Conservation (phyloP, 305 asterid genomes). For the Caryopteris hybrid region DNA sequence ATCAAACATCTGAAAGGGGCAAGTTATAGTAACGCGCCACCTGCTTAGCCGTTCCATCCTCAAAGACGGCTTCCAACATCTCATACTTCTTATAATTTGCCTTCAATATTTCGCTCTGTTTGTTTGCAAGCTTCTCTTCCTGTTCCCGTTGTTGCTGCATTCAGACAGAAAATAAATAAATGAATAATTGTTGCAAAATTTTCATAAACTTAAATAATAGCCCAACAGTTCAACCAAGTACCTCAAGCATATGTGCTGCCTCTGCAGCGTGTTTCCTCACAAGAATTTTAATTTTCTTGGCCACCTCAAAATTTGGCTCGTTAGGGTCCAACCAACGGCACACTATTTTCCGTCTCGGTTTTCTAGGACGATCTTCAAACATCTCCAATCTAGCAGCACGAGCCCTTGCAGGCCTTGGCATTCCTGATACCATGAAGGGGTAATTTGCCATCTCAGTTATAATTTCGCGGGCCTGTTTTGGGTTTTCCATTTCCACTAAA, state of each 20-base stretch:
- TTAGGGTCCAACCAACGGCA: constrained; percentile 55
- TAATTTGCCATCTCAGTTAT: constrained; percentile 27
- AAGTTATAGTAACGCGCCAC: constrained; percentile 33
- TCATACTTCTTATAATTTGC: constrained; percentile 38
- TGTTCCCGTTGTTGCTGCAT: constrained; percentile 37
- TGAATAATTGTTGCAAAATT: background rate
- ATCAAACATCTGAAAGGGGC: constrained; percentile 25
- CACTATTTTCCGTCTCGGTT: constrained; percentile 45
- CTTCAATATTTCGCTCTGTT: constrained; percentile 35
- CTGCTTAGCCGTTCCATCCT: constrained; percentile 35
- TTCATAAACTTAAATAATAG: background rate
- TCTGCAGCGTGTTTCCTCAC: constrained; percentile 52
- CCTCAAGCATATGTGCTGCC: constrained; percentile 48
- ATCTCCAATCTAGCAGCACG: constrained; percentile 50
- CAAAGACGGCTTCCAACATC: constrained; percentile 30
- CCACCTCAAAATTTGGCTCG: constrained; percentile 60
- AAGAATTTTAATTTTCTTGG: constrained; percentile 38
- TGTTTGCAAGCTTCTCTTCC: constrained; percentile 44
- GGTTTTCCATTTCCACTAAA: constrained; percentile 66
- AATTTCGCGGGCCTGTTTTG: constrained; percentile 45
- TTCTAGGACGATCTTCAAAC: constrained; percentile 73
- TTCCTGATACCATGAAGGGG: constrained; percentile 71
- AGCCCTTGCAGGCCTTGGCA: constrained; percentile 83
- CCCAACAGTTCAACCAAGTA: background rate
- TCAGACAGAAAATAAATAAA: background rate